These are phyloP conservation scores for Cladophialophora bantiana DNA, from an alignment of 2,329 filamentous ascomycete species.

Conservation along the genomic window DNA sequence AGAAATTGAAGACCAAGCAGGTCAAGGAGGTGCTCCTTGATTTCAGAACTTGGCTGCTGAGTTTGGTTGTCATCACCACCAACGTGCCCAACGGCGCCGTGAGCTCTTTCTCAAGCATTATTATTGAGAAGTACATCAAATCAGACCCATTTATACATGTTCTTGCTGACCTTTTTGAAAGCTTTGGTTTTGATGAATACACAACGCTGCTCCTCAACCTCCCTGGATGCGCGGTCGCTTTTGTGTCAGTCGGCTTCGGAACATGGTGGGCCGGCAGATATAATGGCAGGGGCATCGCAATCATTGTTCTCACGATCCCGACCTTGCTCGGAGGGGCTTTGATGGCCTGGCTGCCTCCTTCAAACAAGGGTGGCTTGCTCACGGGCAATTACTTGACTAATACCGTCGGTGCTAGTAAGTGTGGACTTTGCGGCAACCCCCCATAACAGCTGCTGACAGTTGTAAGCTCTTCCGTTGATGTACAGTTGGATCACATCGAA, in stretches of 20 bases:
- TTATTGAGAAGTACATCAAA: slow-evolving; percentile 45
- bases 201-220: slow-evolving; percentile 55
- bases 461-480: slow-evolving; percentile 49
- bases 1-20: slow-evolving; percentile 57
- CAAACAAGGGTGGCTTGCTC: slow-evolving; percentile 51
- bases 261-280: slow-evolving; percentile 50
- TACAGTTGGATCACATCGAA: slow-evolving; percentile 57
- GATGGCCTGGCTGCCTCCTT: slow-evolving; percentile 46
- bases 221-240: slow-evolving; percentile 53
- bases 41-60: slow-evolving; percentile 52
- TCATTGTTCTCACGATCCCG: slow-evolving; percentile 54
- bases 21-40: slow-evolving; percentile 55
- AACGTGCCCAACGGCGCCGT: slow-evolving; percentile 54
- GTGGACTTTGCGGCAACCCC: neutral
- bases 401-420: slow-evolving; percentile 48
- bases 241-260: slow-evolving; percentile 51
- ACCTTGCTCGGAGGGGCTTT: slow-evolving; percentile 54
- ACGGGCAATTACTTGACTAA: slow-evolving; percentile 56
- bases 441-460: slow-evolving; percentile 1
- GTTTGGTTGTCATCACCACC: slow-evolving; percentile 45
- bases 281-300: slow-evolving; percentile 52
- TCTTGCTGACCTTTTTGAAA: slow-evolving; percentile 38
- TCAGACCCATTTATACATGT: neutral
- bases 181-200: slow-evolving; percentile 53
- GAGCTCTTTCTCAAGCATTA: slow-evolving; percentile 53